A percentile compares a stretch with the other conserved stretches of the same genome.
Evolutionary conservation across 2,329 filamentous ascomycete species (phyloP).

Genomic region (Trichophyton benhamiae): DNA sequence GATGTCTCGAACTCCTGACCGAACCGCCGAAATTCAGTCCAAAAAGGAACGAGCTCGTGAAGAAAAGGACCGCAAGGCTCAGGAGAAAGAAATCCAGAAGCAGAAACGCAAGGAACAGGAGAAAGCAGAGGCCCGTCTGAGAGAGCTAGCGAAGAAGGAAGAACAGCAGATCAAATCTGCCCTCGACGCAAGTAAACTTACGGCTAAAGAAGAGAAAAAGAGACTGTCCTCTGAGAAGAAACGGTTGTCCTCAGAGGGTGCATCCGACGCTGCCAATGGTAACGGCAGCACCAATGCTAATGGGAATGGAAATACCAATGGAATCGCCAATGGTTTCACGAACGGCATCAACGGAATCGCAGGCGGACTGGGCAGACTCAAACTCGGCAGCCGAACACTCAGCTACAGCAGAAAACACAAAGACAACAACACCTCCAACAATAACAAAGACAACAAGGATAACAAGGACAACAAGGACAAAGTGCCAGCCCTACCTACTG

Average conservation of each 20-base stretch:
- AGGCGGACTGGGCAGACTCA: conserved; percentile 49
- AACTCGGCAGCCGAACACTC: conserved; percentile 65
- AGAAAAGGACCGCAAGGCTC: conserved; percentile 46
- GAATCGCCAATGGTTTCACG: conserved; percentile 15
- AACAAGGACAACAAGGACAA: conserved; percentile 19
- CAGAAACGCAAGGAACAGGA: conserved; percentile 32
- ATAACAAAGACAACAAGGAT: conserved; percentile 22
- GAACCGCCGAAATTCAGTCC: conserved; percentile 36
- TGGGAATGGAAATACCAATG: conserved; percentile 26
- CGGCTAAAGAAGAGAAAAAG: conserved; percentile 46
- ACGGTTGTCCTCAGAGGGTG: conserved; percentile 5
- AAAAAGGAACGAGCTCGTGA: conserved; percentile 54
- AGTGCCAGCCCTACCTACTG: conserved; percentile 5
- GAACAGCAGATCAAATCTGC: conserved; percentile 52
- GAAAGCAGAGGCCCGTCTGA: conserved; percentile 38
- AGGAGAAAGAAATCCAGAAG: conserved; percentile 43
- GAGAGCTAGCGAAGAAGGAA: conserved; percentile 43
- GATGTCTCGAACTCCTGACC: conserved; percentile 40
- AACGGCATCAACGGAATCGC: conserved; percentile 34
- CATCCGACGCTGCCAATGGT: background rate
- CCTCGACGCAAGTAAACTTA: conserved; percentile 51
- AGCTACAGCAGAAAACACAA: conserved; percentile 49
- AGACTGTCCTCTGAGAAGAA: conserved; percentile 6
- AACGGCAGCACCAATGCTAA: background rate
- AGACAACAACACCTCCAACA: conserved; percentile 30